phyloP scores from a whole-genome alignment of 108 stramenopile genomes.

The Nitzschia sp. region DNA sequence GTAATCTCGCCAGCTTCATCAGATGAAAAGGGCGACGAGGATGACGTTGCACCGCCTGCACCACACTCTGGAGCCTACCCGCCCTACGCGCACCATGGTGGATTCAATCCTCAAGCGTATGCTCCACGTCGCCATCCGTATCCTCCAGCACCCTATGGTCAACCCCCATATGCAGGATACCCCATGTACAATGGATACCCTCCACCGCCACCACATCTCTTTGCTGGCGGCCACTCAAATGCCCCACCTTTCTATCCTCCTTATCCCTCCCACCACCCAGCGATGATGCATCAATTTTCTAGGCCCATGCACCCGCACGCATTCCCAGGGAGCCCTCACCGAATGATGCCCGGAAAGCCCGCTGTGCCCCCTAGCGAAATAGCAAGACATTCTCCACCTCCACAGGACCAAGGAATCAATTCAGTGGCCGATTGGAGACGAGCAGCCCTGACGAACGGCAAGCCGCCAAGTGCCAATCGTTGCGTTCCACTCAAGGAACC shows the following conservation, averaged over 20 bases:
- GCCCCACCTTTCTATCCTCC: constrained; percentile 3
- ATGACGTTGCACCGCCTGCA: neutral
- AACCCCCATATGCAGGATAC: constrained; percentile 18
- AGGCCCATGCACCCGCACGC: neutral
- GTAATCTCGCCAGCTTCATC: constrained; percentile 24
- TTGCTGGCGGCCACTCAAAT: neutral
- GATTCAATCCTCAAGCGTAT: neutral
- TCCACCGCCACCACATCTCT: neutral
- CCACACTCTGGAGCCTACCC: neutral
- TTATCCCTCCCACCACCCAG: constrained; percentile 4
- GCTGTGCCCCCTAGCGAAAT: neutral
- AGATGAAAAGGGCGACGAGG: constrained; percentile 14
- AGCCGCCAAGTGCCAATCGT: constrained; percentile 33
- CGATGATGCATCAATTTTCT: constrained; percentile 6
- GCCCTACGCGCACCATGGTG: constrained; percentile 8
- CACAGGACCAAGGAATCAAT: neutral
- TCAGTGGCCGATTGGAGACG: constrained; percentile 42
- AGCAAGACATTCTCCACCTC: neutral
- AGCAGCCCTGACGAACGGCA: constrained; percentile 23
- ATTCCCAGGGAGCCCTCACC: neutral
- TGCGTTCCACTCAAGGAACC: constrained; percentile 72
- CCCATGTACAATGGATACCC: constrained; percentile 5
- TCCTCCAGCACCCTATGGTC: constrained; percentile 14
- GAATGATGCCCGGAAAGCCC: neutral
- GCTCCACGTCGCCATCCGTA: constrained; percentile 8